Conservation (phyloP, 768 basidiomycete genomes). For the Pleurotus salmoneostramineus region DNA sequence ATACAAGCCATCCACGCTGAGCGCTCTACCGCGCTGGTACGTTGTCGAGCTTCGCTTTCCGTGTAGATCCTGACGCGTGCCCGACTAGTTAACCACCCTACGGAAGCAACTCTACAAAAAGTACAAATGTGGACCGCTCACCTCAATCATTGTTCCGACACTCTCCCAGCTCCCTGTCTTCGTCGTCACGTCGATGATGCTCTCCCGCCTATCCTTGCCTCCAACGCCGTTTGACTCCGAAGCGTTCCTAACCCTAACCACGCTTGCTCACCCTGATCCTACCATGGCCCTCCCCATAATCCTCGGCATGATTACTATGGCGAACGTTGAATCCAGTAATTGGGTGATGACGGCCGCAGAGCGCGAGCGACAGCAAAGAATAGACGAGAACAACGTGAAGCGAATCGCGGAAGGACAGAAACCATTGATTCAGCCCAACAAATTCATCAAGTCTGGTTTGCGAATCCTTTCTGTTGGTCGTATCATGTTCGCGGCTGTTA, state of each 20-base stretch:
- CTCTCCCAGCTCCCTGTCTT: conserved; percentile 73
- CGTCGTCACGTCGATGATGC: conserved; percentile 55
- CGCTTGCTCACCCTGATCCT: conserved; percentile 67
- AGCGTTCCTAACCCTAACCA: conserved; percentile 70
- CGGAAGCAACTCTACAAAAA: conserved; percentile 57
- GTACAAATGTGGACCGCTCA: conserved; percentile 52
- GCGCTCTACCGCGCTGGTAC: conserved; percentile 45
- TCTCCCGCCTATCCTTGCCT: conserved; percentile 50
- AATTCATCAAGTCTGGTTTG: conserved; percentile 50
- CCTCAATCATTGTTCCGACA: conserved; percentile 57
- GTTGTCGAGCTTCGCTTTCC: conserved; percentile 12
- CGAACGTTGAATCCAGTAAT: conserved; percentile 72
- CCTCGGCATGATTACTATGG: conserved; percentile 71
- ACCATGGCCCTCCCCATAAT: conserved; percentile 67
- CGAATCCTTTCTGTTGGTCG: conserved; percentile 58
- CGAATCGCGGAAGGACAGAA: conserved; percentile 37
- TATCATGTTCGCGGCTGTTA: conserved; percentile 63
- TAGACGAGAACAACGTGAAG: conserved; percentile 45
- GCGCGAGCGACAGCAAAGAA: conserved; percentile 42
- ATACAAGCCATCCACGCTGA: conserved; percentile 44
- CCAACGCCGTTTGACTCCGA: conserved; percentile 75
- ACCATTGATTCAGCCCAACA: conserved; percentile 38
- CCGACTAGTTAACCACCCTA: conserved; percentile 43
- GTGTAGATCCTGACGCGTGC: conserved; percentile 1
- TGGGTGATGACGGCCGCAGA: conserved; percentile 68